phyloP scores from a whole-genome alignment of 352 stramenopile species.

The Pythium scleroteichum region DNA sequence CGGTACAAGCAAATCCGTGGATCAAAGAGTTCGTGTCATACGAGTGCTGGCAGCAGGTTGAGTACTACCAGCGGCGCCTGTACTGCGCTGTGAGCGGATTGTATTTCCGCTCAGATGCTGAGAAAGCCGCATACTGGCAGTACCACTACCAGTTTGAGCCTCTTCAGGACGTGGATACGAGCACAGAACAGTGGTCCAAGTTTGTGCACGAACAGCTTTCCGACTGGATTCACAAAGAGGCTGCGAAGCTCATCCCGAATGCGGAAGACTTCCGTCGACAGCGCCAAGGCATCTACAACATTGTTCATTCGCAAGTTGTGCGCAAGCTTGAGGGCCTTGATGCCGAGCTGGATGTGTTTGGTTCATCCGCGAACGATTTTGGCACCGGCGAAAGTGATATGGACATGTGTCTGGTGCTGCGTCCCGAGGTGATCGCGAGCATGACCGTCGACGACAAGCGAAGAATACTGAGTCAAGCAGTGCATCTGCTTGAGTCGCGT shows the following conservation, averaged over 20 bases:
- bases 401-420: constrained; percentile 92
- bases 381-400: constrained; percentile 91
- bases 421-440: constrained; percentile 18
- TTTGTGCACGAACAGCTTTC: constrained; percentile 53
- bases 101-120: constrained; percentile 55
- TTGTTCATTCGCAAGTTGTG: constrained; percentile 60
- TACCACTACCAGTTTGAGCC: constrained; percentile 68
- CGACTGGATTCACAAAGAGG: constrained; percentile 51
- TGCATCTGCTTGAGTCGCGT: constrained; percentile 51
- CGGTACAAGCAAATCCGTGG: constrained; percentile 63
- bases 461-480: constrained; percentile 59
- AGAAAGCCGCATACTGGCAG: constrained; percentile 57
- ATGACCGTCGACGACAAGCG: constrained; percentile 66
- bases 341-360: constrained; percentile 90
- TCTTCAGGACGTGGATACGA: constrained; percentile 24
- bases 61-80: constrained; percentile 55
- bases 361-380: constrained; percentile 97
- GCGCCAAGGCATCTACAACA: constrained; percentile 71
- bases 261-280: constrained; percentile 51
- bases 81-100: constrained; percentile 78
- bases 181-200: constrained; percentile 33
- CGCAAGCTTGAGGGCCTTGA: constrained; percentile 38
- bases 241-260: constrained; percentile 62
- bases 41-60: constrained; percentile 55
- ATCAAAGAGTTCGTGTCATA: constrained; percentile 62